These are phyloP conservation scores for Rehmannia glutinosa DNA, from an alignment of 257 asterid species.

Conservation along the genomic window DNA sequence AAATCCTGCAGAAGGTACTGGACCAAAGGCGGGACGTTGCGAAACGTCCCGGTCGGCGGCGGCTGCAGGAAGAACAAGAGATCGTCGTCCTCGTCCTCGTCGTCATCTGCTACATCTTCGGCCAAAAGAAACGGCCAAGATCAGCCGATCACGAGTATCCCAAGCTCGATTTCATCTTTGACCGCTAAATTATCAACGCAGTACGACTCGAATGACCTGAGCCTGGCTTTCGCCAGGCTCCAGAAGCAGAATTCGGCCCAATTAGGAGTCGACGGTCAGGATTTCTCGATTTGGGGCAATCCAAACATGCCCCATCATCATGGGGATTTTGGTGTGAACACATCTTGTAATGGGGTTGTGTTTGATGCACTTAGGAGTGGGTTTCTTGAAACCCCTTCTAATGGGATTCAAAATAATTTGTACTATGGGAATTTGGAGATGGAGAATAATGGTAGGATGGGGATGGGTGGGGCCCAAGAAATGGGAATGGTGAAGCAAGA, in stretches of 20 bases:
- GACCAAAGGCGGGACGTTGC: constrained; percentile 94
- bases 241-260: constrained; percentile 45
- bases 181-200: too few relatives aligned
- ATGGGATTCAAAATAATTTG: constrained; percentile 19
- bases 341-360: too few relatives aligned
- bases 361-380: constrained; percentile 26
- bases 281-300: constrained; percentile 35
- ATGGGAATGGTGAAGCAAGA: constrained; percentile 66
- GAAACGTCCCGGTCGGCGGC: constrained; percentile 97
- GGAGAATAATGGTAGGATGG: constrained; percentile 33
- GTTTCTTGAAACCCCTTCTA: constrained; percentile 31
- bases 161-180: constrained; percentile 35
- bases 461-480: constrained; percentile 29
- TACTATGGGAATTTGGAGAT: constrained; percentile 38
- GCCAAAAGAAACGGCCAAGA: constrained; percentile 44
- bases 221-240: constrained; percentile 63
- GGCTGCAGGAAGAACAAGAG: constrained; percentile 83
- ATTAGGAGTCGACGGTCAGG: constrained; percentile 27
- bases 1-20: constrained; percentile 91
- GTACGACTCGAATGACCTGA: constrained; percentile 52
- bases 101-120: constrained; percentile 32
- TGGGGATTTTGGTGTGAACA: too few relatives aligned
- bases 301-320: constrained; percentile 21
- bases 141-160: constrained; percentile 19
- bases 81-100: constrained; percentile 44